Conservation (phyloP, 23 red algal genomes). For the Gracilariopsis chorda region DNA sequence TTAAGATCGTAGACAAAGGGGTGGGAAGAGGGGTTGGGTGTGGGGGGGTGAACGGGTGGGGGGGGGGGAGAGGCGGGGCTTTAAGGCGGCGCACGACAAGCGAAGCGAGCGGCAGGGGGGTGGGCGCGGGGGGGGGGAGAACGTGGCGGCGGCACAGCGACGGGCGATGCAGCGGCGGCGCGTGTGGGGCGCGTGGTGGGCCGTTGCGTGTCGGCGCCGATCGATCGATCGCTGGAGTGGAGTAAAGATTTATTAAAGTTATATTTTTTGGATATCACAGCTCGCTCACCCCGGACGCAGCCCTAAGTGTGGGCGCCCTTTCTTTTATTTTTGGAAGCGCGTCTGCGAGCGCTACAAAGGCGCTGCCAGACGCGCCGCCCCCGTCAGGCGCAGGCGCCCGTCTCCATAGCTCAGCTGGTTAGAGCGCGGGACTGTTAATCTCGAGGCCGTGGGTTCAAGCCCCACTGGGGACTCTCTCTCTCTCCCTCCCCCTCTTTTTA, state of each 20-base stretch:
- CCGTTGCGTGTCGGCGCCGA: no score
- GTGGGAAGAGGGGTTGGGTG: background rate
- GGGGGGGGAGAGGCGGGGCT: background rate
- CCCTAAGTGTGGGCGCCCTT: no score
- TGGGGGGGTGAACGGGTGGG: background rate
- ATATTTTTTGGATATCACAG: no score
- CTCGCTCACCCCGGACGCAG: no score
- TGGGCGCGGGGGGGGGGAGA: background rate
- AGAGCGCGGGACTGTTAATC: conserved; percentile 82
- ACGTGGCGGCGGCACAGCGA: no score
- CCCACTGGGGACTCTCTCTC: conserved; percentile 55
- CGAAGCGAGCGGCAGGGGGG: background rate
- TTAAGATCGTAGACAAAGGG: background rate
- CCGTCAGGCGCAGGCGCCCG: background rate
- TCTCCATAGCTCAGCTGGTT: conserved; percentile 77
- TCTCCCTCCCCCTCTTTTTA: background rate
- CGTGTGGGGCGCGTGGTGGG: no score
- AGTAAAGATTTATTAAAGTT: no score
- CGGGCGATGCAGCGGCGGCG: no score
- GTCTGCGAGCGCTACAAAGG: no score
- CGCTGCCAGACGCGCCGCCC: no score
- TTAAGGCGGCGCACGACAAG: background rate
- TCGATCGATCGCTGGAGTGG: no score
- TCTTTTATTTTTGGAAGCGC: no score
- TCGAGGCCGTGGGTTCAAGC: conserved; percentile 81